phyloP scores from a whole-genome alignment of 1,284 basidiomycete genomes.

The Xerocomus minutiporus region DNA sequence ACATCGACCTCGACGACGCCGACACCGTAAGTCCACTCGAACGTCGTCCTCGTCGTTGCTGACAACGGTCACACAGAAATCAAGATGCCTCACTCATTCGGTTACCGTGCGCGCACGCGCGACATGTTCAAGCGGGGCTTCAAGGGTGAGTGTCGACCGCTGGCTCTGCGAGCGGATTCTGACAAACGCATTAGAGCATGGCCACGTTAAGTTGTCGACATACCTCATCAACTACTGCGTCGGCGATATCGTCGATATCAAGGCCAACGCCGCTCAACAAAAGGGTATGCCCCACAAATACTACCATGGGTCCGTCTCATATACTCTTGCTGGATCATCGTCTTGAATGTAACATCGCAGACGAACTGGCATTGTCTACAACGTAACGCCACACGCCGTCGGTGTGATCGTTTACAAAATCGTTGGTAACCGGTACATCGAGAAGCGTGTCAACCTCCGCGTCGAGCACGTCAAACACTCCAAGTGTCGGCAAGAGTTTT shows the following conservation, averaged over 20 bases:
- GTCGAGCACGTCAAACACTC: constrained; percentile 98
- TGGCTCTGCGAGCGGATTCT: constrained; percentile 15
- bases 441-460: constrained; percentile 99
- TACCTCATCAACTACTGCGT: constrained; percentile 92
- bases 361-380: constrained; percentile 97
- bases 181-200: constrained; percentile 66
- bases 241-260: constrained; percentile 99
- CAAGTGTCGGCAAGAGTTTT: constrained; percentile 97
- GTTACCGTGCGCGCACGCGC: constrained; percentile 99
- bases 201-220: constrained; percentile 87
- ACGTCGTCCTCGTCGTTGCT: constrained; percentile 13
- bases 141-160: constrained; percentile 62
- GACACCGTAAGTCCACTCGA: constrained; percentile 35
- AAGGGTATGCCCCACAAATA: constrained; percentile 99
- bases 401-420: constrained; percentile 99
- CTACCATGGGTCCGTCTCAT: constrained; percentile 64
- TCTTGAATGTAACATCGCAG: constrained; percentile 37
- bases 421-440: constrained; percentile 97
- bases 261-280: constrained; percentile 98
- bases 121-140: constrained; percentile 99
- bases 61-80: constrained; percentile 38
- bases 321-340: not conserved
- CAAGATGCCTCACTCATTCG: constrained; percentile 99
- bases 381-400: constrained; percentile 92
- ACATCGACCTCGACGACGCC: constrained; percentile 41